Base-by-base conservation (phyloP, 2,329 filamentous ascomycete species). In the Colletotrichum agaves region DNA sequence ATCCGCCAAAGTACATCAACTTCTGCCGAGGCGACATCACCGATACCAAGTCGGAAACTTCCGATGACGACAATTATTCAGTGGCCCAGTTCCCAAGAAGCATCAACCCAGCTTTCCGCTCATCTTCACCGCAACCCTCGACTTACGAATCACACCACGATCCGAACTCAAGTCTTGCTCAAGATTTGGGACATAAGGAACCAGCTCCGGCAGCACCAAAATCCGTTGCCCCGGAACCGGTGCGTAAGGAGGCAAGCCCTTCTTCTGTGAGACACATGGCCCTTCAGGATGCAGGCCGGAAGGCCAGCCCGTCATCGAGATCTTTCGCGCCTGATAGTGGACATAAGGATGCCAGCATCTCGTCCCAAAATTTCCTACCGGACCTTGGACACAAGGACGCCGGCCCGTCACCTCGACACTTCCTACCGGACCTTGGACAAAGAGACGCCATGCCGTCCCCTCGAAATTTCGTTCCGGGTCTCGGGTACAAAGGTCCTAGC, bases 1-100 rank as follows among this genome's bases (percentile, higher is more conserved):
- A 98, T 78, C 89, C 96, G 23, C 96, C 96, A 47, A 98, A 94
- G 78, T 99, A 98, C 78, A 98, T 99, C 88, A 98, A 99, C 83
- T 99, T 98, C 79, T 97, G 93, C 78, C 91, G 96, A 11, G 96
- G 95, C 15, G 94, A 97, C 77, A 81, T 91, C 50, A 85, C 90
- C 61, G 96, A 99, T 73, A 90, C 88, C 41, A 89, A 90, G 72
- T 98, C 95, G 1, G 93, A 96, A 70, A 84, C 87, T 11, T 95
- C 93, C 0, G 94, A 97, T 21, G 94, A 97, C 71, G 93, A 94
- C 4, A 90, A 87, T 73, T 99, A 97, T 76, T 97, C 94, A 0
- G 93, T 99, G 12, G 97, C 97, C 4, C 95, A 99, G 75, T 99
- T 98, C 74, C 93, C 94, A 68, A 88, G 96, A 67, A 94, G 92